These are phyloP conservation scores for Triadica sebifera DNA, from an alignment of 345 rosid genomes.

Conservation along the genomic window DNA sequence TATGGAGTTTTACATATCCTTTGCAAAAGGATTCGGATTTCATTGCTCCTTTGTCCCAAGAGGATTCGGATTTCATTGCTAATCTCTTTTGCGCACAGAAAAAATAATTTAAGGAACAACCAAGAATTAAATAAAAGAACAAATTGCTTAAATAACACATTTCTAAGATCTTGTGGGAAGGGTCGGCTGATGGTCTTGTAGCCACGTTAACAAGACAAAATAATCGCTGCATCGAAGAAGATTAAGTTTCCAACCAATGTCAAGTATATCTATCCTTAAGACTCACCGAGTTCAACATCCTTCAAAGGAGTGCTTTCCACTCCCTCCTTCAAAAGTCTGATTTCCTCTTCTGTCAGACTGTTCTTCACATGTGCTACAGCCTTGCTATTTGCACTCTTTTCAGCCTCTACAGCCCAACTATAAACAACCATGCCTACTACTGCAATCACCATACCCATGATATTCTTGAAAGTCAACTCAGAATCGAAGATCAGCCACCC, in stretches of 20 bases:
- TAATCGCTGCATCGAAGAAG: slow-evolving; percentile 2
- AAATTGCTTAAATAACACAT: slow-evolving; percentile 13
- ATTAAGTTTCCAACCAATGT: slow-evolving; percentile 7
- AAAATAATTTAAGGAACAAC: neutral
- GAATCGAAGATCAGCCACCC: slow-evolving; percentile 97
- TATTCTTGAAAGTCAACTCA: slow-evolving; percentile 73
- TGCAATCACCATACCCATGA: slow-evolving; percentile 76
- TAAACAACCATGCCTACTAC: slow-evolving; percentile 83
- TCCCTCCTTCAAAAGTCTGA: slow-evolving; percentile 67
- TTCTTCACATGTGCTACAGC: slow-evolving; percentile 41
- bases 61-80: neutral
- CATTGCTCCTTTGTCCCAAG: slow-evolving; percentile 8
- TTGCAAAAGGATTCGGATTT: neutral
- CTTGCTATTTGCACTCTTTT: slow-evolving; percentile 52
- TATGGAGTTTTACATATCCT: slow-evolving; percentile 16
- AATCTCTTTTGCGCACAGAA: slow-evolving; percentile 20
- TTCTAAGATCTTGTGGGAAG: slow-evolving; percentile 20
- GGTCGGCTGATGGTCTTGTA: slow-evolving; percentile 16
- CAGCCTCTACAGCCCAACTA: slow-evolving; percentile 90
- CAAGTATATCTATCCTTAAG: slow-evolving; percentile 38
- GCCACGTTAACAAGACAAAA: slow-evolving; percentile 16
- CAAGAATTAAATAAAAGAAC: slow-evolving; percentile 22
- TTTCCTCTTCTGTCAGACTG: slow-evolving; percentile 83
- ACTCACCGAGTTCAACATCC: slow-evolving; percentile 66
- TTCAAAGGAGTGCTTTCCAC: slow-evolving; percentile 45